Evolutionary conservation across 2,329 filamentous ascomycete genomes (phyloP), one percentile per base, ranked within the genome.

Genomic region (Xylaria sp.): DNA sequence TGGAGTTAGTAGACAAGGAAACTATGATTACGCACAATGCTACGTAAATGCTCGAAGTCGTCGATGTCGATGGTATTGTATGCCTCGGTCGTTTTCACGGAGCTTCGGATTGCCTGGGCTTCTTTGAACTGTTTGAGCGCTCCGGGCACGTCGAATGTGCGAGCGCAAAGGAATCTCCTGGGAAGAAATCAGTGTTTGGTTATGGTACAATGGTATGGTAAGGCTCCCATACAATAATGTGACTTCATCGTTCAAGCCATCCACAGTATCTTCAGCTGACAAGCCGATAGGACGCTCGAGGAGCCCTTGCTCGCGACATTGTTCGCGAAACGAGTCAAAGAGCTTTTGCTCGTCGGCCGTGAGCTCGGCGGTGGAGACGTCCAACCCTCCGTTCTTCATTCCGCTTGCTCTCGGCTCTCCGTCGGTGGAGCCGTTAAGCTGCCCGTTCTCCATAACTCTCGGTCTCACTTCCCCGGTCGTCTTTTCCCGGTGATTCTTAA

Each of bases 41-140:
- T 8, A 25, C 66, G 66, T 18, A 63, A 50, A 13, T 59, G 45
- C 48, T 68, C 66, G 32, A 66, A 68, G 13, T 68, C 66, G 25
- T 58, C 66, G 30, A 68, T 63, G 4, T 66, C 66, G 12, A 68
- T 66, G 20, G n/a, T 63, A 20, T 66, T 41, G 25, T 68, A 68
- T 43, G 53, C 53, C 30, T 59, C 59, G 32, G 39, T 9, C 1
- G 63, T 39, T 15, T 68, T 62, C 8, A 59, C 52, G 13, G 66
- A 63, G 34, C 6, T 43, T 25, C 66, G 58, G 18, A 68, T 66
- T n/a, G 63, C 25, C n/a, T 63, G 66, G 32, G 66, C 66, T 56
- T 68, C 66, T 45, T 68, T 59, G 12, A 68, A 66, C 15, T 68
- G 66, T 34, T 28, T 39, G 13, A 68, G 18, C 1, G 63, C 58